Percentiles rank a stretch among this genome's conserved stretches.
Evolutionary conservation across 306 rosid species (phyloP).

Genomic region (Trichosanthes cucumerina): DNA sequence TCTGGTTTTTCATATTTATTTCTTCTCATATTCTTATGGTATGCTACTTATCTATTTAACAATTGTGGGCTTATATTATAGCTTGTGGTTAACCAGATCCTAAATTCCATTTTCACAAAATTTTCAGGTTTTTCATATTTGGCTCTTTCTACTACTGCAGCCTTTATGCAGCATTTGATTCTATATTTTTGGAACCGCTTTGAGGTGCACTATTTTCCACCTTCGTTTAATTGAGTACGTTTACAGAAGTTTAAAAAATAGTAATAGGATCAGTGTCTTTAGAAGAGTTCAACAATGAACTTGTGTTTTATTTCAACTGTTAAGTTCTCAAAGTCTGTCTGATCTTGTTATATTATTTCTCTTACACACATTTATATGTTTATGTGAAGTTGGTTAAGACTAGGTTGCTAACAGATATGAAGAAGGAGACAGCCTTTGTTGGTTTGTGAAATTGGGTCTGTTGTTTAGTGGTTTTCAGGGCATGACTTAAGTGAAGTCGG

Average conservation of each 20-base stretch:
- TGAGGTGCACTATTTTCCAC: constrained; percentile 41
- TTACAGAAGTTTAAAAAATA: neutral
- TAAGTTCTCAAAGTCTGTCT: neutral
- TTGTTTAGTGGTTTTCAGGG: neutral
- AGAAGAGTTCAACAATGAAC: neutral
- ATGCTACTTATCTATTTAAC: constrained; percentile 14
- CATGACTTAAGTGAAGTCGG: neutral
- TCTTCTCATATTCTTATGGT: constrained; percentile 94
- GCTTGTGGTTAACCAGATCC: neutral
- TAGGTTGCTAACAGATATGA: neutral
- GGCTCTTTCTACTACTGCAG: constrained; percentile 96
- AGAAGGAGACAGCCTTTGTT: neutral
- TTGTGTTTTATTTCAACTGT: neutral
- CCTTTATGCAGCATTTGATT: constrained; percentile 93
- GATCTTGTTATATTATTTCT: neutral
- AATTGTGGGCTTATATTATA: neutral
- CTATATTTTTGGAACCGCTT: constrained; percentile 96
- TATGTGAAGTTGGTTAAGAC: neutral
- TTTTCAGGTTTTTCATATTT: constrained; percentile 85
- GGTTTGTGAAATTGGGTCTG: neutral
- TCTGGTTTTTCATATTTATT: constrained; percentile 92
- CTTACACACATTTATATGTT: neutral
- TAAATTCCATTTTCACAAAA: neutral
- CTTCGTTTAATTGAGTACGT: neutral
- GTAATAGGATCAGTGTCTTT: neutral